Evolutionary conservation across 108 stramenopile genomes (phyloP).

Genomic region (Epipyxis sp.): DNA sequence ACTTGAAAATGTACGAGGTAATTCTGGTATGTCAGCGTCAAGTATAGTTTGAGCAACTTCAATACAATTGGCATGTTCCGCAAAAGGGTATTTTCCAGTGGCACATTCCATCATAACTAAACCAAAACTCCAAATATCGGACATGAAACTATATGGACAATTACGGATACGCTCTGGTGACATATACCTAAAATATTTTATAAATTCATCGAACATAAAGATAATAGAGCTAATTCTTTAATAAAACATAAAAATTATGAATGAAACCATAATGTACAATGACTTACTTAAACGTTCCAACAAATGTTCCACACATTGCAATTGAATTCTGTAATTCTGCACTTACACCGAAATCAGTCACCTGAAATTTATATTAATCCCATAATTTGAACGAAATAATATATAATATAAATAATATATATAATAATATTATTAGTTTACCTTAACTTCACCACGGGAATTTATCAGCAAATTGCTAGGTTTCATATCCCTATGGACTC

Average conservation of each 20-base stretch:
- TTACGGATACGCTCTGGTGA: constrained; percentile 55
- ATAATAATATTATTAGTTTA: too few relatives aligned
- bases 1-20: constrained; percentile 40
- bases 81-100: constrained; percentile 9
- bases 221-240: not conserved
- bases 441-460: constrained; percentile 55
- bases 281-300: constrained; percentile 59
- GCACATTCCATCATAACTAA: constrained; percentile 31
- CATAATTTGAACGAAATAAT: not conserved
- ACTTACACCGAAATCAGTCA: constrained; percentile 52
- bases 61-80: constrained; percentile 38
- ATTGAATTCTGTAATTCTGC: constrained; percentile 53
- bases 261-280: too few relatives aligned
- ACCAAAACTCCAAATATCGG: constrained; percentile 58
- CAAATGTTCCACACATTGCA: constrained; percentile 60
- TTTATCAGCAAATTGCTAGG: constrained; percentile 61
- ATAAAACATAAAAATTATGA: not conserved
- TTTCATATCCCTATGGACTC: constrained; percentile 62
- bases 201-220: not conserved
- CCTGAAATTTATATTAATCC: not conserved
- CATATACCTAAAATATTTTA: constrained; percentile 46
- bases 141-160: constrained; percentile 44
- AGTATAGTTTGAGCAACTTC: constrained; percentile 55
- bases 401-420: constrained; percentile 18
- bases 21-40: constrained; percentile 46